phyloP scores from a whole-genome alignment of 2,329 filamentous ascomycete genomes.

The Fusarium newnesense region DNA sequence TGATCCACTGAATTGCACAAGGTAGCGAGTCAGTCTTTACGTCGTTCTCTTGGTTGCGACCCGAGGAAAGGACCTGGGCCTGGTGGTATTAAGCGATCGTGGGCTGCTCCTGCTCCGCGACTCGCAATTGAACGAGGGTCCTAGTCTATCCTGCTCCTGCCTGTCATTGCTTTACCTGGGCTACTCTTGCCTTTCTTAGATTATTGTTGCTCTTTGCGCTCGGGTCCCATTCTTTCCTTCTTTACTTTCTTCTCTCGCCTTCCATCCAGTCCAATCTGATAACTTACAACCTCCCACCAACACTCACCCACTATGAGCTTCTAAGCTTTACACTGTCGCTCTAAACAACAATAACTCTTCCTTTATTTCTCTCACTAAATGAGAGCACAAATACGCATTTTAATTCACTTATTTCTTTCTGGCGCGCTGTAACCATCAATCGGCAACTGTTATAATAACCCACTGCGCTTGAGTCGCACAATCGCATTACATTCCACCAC shows the following conservation, averaged over 20 bases:
- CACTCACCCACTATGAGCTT: not conserved
- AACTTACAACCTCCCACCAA: slow-evolving; percentile 1
- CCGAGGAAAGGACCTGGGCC: not conserved
- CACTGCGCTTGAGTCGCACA: slow-evolving; percentile 11
- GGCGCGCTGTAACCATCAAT: not conserved
- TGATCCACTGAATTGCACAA: slow-evolving; percentile 30
- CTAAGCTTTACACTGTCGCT: slow-evolving; percentile 15
- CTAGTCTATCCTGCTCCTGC: not conserved
- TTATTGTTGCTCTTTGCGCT: not conserved
- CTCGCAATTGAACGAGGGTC: slow-evolving; percentile 6
- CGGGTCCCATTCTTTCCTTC: slow-evolving; percentile 31
- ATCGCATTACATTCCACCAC: not conserved
- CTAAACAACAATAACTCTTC: not conserved
- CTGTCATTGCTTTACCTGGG: not conserved
- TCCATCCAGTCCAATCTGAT: slow-evolving; percentile 7
- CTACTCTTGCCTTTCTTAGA: not conserved
- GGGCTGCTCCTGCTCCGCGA: slow-evolving; percentile 30
- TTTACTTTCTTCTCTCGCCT: slow-evolving; percentile 10
- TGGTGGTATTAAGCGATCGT: slow-evolving; percentile 41
- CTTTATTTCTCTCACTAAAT: not conserved
- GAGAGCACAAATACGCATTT: not conserved
- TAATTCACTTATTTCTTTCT: not conserved
- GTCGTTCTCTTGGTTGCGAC: not conserved
- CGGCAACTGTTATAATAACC: not conserved
- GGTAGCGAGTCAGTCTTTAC: slow-evolving; percentile 37